A percentile compares a stretch with the other conserved stretches of the same genome.
phyloP scores from a whole-genome alignment of 371 early-diverging fungal species.

The Mortierella sp. region DNA sequence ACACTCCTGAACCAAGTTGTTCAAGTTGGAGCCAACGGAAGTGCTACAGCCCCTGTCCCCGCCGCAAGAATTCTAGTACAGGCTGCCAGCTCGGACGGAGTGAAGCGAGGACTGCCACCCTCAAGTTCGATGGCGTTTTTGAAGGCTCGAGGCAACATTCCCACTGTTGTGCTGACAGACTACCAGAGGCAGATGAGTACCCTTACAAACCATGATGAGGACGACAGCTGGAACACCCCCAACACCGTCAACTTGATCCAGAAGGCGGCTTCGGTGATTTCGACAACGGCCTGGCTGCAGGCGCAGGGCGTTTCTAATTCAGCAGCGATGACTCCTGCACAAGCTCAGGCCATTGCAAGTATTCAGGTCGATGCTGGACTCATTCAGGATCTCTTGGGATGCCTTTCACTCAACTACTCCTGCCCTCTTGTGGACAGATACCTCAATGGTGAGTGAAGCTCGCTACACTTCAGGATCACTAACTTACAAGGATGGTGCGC shows the following conservation, averaged over 20 bases:
- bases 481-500: not conserved
- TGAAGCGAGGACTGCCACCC: slow-evolving; percentile 76
- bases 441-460: slow-evolving; percentile 65
- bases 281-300: slow-evolving; percentile 65
- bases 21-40: slow-evolving; percentile 24
- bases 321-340: slow-evolving; percentile 30
- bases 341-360: slow-evolving; percentile 54
- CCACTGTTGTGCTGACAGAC: slow-evolving; percentile 77
- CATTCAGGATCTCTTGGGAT: slow-evolving; percentile 71
- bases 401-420: slow-evolving; percentile 76
- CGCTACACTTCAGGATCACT: not conserved
- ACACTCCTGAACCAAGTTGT: slow-evolving; percentile 63
- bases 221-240: slow-evolving; percentile 67
- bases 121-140: slow-evolving; percentile 84
- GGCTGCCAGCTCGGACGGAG: slow-evolving; percentile 63
- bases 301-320: slow-evolving; percentile 63
- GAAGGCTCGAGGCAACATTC: slow-evolving; percentile 67
- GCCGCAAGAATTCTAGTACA: slow-evolving; percentile 35
- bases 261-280: slow-evolving; percentile 68
- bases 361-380: slow-evolving; percentile 65
- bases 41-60: slow-evolving; percentile 30
- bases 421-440: slow-evolving; percentile 72
- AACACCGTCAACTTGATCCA: slow-evolving; percentile 67
- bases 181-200: slow-evolving; percentile 59
- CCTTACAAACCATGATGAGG: slow-evolving; percentile 73